Base-by-base conservation (phyloP, 352 stramenopile genomes). In the Globisporangium lucens region DNA sequence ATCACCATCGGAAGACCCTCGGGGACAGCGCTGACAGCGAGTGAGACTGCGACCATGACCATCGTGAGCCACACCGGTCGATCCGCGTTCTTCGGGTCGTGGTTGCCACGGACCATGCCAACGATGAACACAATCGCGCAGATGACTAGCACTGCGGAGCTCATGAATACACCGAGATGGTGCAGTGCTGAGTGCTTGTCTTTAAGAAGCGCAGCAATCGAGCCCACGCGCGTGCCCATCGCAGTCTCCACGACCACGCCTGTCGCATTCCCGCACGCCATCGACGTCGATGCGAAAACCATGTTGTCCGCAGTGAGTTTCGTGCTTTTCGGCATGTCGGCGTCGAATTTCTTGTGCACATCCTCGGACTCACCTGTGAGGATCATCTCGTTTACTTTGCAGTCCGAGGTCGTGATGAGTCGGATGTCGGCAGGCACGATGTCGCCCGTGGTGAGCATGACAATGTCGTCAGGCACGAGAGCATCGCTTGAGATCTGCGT, bases 371-470 rank as follows among this genome's bases (percentile, higher is more conserved):
- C 89, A 56, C 93, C 85, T 43, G 90, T 98, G 29, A 97, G 82
- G 75, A 83, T 95, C 59, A 89, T 96, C 83, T 98, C 91, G 66
- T 98, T 95, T 12, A 97, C 78, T 58, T 89, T 83, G 47, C 79
- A 79, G 53, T 86, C 72, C 1, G 80, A 85, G 49, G 87, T 93
- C 41, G 85, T 75, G 13, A 93, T 67, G 7, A 98, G 74, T 2
- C 90, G 71, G 17, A 93, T 86, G 72, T 98, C 94, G 5, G 87
- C 78, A 0, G 90, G 89, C 27, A 98, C 85, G 60, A 96, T 89
- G 66, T 97, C 93, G 12, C 93, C 93, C 17, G 88, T 93, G 22
- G 78, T 72, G 2, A 98, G 81, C 24, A 86, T 72, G 30, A 98
- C 82, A 35, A 91, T 76, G 58, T 86, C 81, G 53, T 87, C 91